These are phyloP conservation scores for Verticillium albo-atrum DNA, from an alignment of 2,329 filamentous ascomycete genomes.

Conservation along the genomic window DNA sequence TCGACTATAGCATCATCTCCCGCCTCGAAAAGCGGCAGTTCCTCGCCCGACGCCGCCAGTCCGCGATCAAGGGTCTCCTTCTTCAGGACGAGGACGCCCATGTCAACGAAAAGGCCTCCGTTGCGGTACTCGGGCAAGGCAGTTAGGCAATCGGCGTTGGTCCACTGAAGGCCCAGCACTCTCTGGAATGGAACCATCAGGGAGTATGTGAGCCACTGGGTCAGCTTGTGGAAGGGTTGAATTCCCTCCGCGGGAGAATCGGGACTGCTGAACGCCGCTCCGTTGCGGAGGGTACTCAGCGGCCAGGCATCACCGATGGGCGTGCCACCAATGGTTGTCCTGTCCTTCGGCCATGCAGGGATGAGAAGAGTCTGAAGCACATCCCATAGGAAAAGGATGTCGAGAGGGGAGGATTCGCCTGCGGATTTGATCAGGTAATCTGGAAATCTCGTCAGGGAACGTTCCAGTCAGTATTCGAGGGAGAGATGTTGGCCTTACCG, in stretches of 20 bases:
- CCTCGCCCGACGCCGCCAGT: constrained; percentile 48
- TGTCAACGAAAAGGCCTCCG: constrained; percentile 80
- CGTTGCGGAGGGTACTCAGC: constrained; percentile 20
- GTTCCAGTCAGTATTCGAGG: constrained; percentile 6
- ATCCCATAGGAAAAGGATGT: constrained; percentile 36
- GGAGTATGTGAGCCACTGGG: constrained; percentile 92
- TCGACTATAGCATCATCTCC: constrained; percentile 60
- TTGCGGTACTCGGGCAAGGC: constrained; percentile 91
- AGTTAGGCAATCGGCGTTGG: constrained; percentile 76
- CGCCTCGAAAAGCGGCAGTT: constrained; percentile 55
- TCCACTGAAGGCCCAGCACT: constrained; percentile 74
- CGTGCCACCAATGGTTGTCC: constrained; percentile 42
- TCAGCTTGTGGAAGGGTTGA: constrained; percentile 89
- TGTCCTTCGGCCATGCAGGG: constrained; percentile 43
- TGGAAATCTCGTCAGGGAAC: constrained; percentile 12
- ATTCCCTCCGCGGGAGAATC: constrained; percentile 38
- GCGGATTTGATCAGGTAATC: constrained; percentile 32
- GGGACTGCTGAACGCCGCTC: not conserved
- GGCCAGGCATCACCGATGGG: constrained; percentile 49
- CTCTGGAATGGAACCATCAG: constrained; percentile 88
- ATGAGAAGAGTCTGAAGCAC: constrained; percentile 39
- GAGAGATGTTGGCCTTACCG: constrained; percentile 24
- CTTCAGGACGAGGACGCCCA: constrained; percentile 76
- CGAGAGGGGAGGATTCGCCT: constrained; percentile 21
- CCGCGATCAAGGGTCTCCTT: constrained; percentile 65